A percentile compares a stretch with the other conserved stretches of the same genome.
phyloP scores from a whole-genome alignment of 2,329 filamentous ascomycete species.

The Beauveria bassiana region DNA sequence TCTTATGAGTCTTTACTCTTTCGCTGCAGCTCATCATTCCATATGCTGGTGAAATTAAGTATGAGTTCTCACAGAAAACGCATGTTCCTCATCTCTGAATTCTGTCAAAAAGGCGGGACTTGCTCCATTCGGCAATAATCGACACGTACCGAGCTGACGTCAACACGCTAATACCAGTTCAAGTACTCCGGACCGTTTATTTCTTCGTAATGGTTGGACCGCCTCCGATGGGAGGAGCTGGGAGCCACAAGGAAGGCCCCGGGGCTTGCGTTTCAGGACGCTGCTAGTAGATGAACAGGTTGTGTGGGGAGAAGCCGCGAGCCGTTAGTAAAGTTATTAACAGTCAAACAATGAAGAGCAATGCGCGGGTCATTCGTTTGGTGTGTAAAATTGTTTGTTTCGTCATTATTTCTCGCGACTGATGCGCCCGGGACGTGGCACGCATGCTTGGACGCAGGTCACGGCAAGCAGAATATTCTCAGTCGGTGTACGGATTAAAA shows the following conservation, averaged over 20 bases:
- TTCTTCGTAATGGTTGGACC: neutral
- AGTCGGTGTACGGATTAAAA: too few relatives aligned
- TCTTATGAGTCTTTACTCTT: too few relatives aligned
- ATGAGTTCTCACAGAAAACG: neutral
- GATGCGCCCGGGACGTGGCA: neutral
- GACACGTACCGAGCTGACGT: neutral
- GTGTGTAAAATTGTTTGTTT: neutral
- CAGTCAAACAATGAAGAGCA: too few relatives aligned
- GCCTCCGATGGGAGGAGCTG: neutral
- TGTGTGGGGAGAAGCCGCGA: neutral
- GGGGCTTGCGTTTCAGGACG: slow-evolving; percentile 6
- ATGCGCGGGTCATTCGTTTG: neutral
- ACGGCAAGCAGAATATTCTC: neutral
- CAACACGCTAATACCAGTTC: too few relatives aligned
- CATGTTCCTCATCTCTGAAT: slow-evolving; percentile 1
- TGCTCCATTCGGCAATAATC: slow-evolving; percentile 2
- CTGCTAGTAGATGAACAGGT: slow-evolving; percentile 5
- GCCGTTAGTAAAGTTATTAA: too few relatives aligned
- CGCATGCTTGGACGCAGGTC: neutral
- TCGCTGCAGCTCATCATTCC: too few relatives aligned
- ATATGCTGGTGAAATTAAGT: neutral
- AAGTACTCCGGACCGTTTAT: neutral
- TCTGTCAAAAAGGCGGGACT: neutral
- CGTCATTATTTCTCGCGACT: neutral
- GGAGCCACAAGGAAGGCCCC: neutral